Evolutionary conservation across 2,329 filamentous ascomycete species (phyloP).

Genomic region (Neoarthrinium moseri): DNA sequence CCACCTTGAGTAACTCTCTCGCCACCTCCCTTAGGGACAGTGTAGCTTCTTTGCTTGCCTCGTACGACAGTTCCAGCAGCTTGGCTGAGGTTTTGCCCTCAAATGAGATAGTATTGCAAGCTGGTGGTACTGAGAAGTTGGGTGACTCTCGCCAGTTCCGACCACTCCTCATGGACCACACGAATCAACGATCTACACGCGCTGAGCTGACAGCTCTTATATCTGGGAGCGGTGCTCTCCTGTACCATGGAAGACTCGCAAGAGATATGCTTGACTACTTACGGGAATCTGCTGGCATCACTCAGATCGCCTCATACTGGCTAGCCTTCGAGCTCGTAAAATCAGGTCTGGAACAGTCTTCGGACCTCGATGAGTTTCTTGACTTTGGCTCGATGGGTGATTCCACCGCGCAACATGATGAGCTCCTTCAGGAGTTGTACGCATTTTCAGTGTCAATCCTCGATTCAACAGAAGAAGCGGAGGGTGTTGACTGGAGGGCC

Average conservation of each 20-base stretch:
- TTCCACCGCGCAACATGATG: slow-evolving; percentile 40
- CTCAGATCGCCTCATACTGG: slow-evolving; percentile 75
- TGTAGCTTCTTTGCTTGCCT: slow-evolving; percentile 47
- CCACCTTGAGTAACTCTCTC: slow-evolving; percentile 66
- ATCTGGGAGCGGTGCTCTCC: slow-evolving; percentile 51
- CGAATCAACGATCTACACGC: slow-evolving; percentile 65
- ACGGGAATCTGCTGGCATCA: slow-evolving; percentile 54
- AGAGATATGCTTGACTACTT: slow-evolving; percentile 64
- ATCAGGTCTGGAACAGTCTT: slow-evolving; percentile 47
- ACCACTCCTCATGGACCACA: slow-evolving; percentile 60
- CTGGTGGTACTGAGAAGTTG: slow-evolving; percentile 23
- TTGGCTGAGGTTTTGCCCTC: slow-evolving; percentile 29
- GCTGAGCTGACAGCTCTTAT: slow-evolving; percentile 58
- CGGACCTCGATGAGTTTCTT: slow-evolving; percentile 66
- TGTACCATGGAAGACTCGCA: slow-evolving; percentile 60
- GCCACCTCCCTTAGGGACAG: slow-evolving; percentile 73
- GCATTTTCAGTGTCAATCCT: slow-evolving; percentile 65
- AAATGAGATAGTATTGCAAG: slow-evolving; percentile 26
- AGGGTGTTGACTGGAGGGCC: slow-evolving; percentile 65
- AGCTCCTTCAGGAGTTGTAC: slow-evolving; percentile 64
- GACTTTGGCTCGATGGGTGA: slow-evolving; percentile 45
- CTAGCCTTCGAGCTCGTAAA: slow-evolving; percentile 71
- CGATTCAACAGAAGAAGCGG: slow-evolving; percentile 48
- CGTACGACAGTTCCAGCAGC: slow-evolving; percentile 28
- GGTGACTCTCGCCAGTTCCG: slow-evolving; percentile 43